Percentiles rank a stretch among this genome's conserved stretches.
These are phyloP conservation scores for Uronychia binucleata DNA, from an alignment of 73 alveolate genomes.

Conservation along the genomic window DNA sequence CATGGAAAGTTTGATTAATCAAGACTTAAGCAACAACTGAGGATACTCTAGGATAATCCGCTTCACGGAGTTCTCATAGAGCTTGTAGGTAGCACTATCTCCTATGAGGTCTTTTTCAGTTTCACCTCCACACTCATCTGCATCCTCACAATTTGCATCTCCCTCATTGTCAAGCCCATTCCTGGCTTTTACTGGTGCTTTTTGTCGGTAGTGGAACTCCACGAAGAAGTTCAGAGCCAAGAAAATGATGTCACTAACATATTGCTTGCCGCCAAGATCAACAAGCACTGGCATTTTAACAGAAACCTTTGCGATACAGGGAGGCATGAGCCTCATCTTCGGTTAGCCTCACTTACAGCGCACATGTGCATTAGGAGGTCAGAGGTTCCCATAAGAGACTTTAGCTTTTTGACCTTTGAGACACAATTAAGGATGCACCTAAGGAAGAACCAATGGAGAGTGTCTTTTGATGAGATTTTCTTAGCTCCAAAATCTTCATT, in stretches of 20 bases:
- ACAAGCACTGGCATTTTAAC: not conserved
- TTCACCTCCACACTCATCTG: not conserved
- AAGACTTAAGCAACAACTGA: not conserved
- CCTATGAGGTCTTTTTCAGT: not conserved
- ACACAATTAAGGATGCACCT: not conserved
- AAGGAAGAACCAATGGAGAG: not conserved
- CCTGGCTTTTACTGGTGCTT: not conserved
- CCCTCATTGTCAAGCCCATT: not conserved
- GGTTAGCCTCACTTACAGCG: not conserved
- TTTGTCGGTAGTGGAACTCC: not conserved
- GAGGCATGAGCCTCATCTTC: not conserved
- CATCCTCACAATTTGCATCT: not conserved
- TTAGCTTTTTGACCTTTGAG: not conserved
- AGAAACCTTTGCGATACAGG: not conserved
- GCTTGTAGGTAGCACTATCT: not conserved
- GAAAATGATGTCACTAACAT: not conserved
- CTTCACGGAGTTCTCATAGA: not conserved
- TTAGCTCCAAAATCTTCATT: not conserved
- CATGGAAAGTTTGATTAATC: too few relatives aligned
- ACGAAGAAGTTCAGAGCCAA: not conserved
- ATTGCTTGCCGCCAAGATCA: not conserved
- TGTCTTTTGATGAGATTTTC: not conserved
- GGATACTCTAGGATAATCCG: not conserved
- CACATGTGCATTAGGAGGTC: not conserved
- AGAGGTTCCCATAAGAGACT: not conserved